Evolutionary conservation across 768 basidiomycete species (phyloP), one percentile per base, ranked within the genome.

Genomic region (Tremella fuciformis): DNA sequence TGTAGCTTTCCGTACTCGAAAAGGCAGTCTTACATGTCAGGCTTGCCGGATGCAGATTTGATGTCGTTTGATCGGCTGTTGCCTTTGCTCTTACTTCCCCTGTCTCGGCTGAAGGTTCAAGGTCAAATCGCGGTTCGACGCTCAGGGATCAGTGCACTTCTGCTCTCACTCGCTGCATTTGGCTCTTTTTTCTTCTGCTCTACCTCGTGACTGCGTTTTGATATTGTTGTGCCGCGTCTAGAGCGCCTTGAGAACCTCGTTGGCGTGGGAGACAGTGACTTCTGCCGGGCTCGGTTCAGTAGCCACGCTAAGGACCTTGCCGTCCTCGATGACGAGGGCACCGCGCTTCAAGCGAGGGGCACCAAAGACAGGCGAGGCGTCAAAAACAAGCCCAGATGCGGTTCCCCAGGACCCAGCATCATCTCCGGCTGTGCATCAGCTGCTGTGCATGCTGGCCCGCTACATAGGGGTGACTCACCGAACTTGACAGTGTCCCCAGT

Each of bases 271-370:
- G 50, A 81, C 78, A n/a, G 80, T 83, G 47, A 84, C 68, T 47
- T 81, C 71, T 16, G 75, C 68, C 21, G 84, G 80, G 9, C 78
- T 76, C 0, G 78, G 73, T 72, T 86, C 85, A 0, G 85, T 81
- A 21, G 75, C 82, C 54, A 89, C 66, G 66, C 86, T 85, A 60
- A 82, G 83, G 66, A 91, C 83, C 60, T 84, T 82, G 53, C 88
- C 81, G 70, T 88, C 81, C 47, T 91, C 86, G 41, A 76, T 69
- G 57, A 76, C 68, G 19, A 76, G 40, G 11, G 70, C 75, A 26
- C 67, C 67, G 41, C 75, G 85, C 81, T 85, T 86, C 50, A 85
- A 82, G 44, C 88, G 85, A 1, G 83, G 83, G 9, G 81, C 82
- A 18, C 88, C 88, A 13, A 91, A 82, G 13, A 84, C 69, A 2